phyloP scores from a whole-genome alignment of 1,284 basidiomycete species.

The Cronartium ribicola region DNA sequence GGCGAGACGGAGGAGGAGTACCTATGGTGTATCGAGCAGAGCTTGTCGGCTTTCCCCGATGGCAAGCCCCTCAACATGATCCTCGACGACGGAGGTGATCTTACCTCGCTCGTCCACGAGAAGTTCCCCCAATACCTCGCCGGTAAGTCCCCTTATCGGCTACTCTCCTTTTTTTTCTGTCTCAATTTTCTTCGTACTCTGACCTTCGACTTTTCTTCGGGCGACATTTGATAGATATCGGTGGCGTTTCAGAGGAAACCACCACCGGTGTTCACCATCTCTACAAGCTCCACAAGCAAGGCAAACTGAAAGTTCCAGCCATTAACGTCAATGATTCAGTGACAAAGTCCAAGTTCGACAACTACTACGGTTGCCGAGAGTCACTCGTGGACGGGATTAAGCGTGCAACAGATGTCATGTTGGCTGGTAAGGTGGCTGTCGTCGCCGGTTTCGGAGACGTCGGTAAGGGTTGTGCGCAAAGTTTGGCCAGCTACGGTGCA shows the following conservation, averaged over 20 bases:
- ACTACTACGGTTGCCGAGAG: slow-evolving; percentile 95
- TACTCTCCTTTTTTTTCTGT: background rate
- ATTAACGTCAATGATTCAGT: slow-evolving; percentile 99
- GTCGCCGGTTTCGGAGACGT: slow-evolving; percentile 99
- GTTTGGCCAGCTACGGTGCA: slow-evolving; percentile 90
- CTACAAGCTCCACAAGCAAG: slow-evolving; percentile 94
- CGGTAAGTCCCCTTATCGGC: slow-evolving; percentile 55
- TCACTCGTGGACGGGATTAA: slow-evolving; percentile 99
- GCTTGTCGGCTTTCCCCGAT: slow-evolving; percentile 64
- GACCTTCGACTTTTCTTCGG: background rate
- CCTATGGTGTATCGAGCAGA: slow-evolving; percentile 96
- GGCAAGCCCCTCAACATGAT: slow-evolving; percentile 95
- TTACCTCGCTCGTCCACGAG: slow-evolving; percentile 90
- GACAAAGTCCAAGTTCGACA: slow-evolving; percentile 97
- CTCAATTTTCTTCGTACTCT: no score
- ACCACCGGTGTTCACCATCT: slow-evolving; percentile 99
- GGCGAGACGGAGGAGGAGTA: slow-evolving; percentile 99
- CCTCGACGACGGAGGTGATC: slow-evolving; percentile 96
- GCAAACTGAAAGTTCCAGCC: slow-evolving; percentile 92
- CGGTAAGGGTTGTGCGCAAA: slow-evolving; percentile 99
- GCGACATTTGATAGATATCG: slow-evolving; percentile 69
- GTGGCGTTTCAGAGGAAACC: slow-evolving; percentile 96
- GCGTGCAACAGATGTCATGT: slow-evolving; percentile 99
- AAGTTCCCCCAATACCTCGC: slow-evolving; percentile 85
- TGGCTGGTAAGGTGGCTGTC: slow-evolving; percentile 97